These are phyloP conservation scores for Trametes sp. DNA, from an alignment of 1,284 basidiomycete species.

Conservation along the genomic window DNA sequence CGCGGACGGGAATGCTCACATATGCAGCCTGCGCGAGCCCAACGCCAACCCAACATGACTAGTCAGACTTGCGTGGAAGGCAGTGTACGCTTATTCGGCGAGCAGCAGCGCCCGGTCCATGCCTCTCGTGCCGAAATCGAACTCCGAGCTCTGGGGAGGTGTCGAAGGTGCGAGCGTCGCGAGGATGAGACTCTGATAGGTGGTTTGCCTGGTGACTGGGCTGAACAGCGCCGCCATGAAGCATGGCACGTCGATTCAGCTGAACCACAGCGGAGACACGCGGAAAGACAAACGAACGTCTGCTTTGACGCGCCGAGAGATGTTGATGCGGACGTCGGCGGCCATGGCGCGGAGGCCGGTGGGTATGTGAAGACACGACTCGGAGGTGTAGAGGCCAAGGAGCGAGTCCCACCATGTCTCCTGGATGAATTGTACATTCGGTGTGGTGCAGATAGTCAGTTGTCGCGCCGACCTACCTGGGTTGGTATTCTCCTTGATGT, in stretches of 20 bases:
- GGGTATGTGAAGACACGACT: constrained; percentile 34
- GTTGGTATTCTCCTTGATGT: neutral
- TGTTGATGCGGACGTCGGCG: constrained; percentile 51
- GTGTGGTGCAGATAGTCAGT: constrained; percentile 31
- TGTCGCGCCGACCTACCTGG: constrained; percentile 35
- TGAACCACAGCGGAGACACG: constrained; percentile 71
- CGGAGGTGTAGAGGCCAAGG: constrained; percentile 35
- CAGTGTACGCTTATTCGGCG: constrained; percentile 68
- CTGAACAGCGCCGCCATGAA: constrained; percentile 68
- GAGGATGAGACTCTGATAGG: constrained; percentile 73
- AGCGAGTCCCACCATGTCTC: constrained; percentile 32
- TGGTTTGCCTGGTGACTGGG: constrained; percentile 52
- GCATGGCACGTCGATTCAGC: constrained; percentile 71
- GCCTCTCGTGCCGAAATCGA: constrained; percentile 50
- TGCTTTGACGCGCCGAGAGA: constrained; percentile 33
- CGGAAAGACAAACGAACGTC: constrained; percentile 71
- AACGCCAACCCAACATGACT: constrained; percentile 74
- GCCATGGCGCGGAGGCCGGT: constrained; percentile 30
- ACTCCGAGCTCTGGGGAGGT: constrained; percentile 73
- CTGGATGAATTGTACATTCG: constrained; percentile 24
- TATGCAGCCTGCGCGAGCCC: constrained; percentile 75
- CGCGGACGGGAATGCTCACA: constrained; percentile 50
- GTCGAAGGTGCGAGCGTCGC: constrained; percentile 70
- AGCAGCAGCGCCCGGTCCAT: constrained; percentile 63
- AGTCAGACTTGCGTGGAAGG: constrained; percentile 74